These are phyloP conservation scores for Apiospora malaysiana DNA, from an alignment of 2,329 filamentous ascomycete genomes.

Conservation along the genomic window DNA sequence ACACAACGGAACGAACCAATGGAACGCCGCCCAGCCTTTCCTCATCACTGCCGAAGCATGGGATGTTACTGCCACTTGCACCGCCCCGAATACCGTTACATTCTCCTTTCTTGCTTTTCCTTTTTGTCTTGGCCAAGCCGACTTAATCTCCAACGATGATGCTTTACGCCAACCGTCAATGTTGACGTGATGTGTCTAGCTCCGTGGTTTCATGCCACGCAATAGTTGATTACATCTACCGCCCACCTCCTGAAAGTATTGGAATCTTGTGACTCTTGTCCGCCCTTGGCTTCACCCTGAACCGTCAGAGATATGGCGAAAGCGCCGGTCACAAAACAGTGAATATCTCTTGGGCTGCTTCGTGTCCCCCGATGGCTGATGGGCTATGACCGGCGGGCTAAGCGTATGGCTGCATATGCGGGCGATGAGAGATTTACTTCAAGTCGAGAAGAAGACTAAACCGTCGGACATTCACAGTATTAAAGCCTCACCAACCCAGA, in stretches of 20 bases:
- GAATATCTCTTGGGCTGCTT: neutral
- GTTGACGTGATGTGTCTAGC: neutral
- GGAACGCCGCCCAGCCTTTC: neutral
- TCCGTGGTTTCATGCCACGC: neutral
- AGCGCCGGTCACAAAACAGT: neutral
- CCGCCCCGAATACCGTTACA: neutral
- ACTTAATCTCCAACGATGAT: too few species aligned
- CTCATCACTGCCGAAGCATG: neutral
- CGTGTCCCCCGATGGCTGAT: neutral
- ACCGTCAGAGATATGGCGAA: neutral
- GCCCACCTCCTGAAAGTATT: neutral
- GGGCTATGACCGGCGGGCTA: neutral
- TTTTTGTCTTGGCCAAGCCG: too few species aligned
- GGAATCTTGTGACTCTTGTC: conserved; percentile 11
- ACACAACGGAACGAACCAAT: neutral
- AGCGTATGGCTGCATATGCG: neutral
- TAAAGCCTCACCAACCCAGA: neutral
- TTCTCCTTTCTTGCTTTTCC: neutral
- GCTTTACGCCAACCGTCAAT: neutral
- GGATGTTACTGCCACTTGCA: neutral
- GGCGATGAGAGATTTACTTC: neutral
- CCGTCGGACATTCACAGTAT: neutral
- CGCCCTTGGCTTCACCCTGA: neutral
- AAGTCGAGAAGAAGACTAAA: neutral
- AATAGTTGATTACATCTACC: too few species aligned